Percentiles rank a stretch among this genome's conserved stretches.
These are phyloP conservation scores for Oryza brachyantha DNA, from an alignment of 176 grass and related monocot genomes.

Conservation along the genomic window DNA sequence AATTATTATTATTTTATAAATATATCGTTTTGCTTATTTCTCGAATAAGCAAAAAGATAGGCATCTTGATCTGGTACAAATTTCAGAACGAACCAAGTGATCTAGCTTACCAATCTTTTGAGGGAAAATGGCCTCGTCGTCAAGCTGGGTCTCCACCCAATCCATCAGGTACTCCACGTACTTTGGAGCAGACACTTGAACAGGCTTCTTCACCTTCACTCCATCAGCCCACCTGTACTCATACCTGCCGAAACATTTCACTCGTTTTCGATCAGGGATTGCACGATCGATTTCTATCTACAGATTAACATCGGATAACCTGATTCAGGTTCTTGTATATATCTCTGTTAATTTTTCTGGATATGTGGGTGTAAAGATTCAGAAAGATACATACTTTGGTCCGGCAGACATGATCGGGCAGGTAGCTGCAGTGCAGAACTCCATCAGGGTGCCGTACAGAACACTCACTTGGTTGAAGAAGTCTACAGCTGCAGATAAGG, in stretches of 20 bases:
- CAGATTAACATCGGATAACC: neutral
- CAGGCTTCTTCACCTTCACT: constrained; percentile 79
- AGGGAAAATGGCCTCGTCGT: constrained; percentile 87
- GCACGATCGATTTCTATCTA: neutral
- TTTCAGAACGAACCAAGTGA: neutral
- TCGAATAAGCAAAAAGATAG: too few species aligned
- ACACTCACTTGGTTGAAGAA: constrained; percentile 98
- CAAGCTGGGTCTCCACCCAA: constrained; percentile 78
- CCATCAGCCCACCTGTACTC: constrained; percentile 98
- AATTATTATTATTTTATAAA: too few species aligned
- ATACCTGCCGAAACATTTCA: constrained; percentile 40
- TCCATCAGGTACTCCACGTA: constrained; percentile 97
- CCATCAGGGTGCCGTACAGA: constrained; percentile 78
- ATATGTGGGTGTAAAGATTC: neutral
- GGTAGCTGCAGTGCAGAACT: constrained; percentile 85
- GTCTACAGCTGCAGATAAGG: constrained; percentile 71
- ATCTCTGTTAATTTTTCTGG: neutral
- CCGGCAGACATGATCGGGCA: constrained; percentile 93
- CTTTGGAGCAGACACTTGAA: constrained; percentile 81
- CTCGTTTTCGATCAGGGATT: neutral
- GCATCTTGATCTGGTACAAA: neutral
- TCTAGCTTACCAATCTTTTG: constrained; percentile 66
- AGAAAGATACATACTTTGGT: constrained; percentile 54
- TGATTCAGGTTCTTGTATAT: neutral
- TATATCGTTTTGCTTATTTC: too few species aligned